These are phyloP conservation scores for Calonectria pteridis DNA, from an alignment of 2,329 filamentous ascomycete genomes.

Conservation along the genomic window DNA sequence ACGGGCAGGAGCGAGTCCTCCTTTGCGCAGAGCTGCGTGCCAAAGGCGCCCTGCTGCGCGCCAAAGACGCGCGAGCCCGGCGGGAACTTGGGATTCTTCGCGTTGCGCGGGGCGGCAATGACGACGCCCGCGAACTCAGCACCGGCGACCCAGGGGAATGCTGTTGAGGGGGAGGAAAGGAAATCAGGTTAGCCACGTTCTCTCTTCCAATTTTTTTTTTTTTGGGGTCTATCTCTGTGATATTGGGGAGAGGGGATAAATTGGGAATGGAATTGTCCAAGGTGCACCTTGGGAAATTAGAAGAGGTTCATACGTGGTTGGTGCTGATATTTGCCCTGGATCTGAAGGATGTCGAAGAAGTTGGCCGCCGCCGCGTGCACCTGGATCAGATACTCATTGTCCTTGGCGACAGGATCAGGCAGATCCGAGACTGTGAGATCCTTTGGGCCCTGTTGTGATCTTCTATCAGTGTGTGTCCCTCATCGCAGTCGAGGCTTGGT, in stretches of 20 bases:
- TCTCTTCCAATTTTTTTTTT: neutral
- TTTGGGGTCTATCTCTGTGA: too few species aligned
- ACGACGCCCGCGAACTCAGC: slow-evolving; percentile 88
- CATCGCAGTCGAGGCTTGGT: neutral
- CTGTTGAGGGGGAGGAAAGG: slow-evolving; percentile 46
- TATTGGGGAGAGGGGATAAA: too few species aligned
- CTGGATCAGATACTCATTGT: slow-evolving; percentile 85
- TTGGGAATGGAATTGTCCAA: too few species aligned
- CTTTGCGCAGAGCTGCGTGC: slow-evolving; percentile 76
- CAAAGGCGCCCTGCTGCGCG: slow-evolving; percentile 86
- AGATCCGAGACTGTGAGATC: slow-evolving; percentile 83
- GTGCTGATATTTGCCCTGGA: slow-evolving; percentile 94
- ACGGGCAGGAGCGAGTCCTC: slow-evolving; percentile 80
- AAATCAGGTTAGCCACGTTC: neutral
- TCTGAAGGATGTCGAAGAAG: slow-evolving; percentile 97
- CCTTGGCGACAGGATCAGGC: slow-evolving; percentile 77
- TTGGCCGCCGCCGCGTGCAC: slow-evolving; percentile 92
- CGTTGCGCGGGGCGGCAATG: slow-evolving; percentile 70
- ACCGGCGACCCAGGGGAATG: slow-evolving; percentile 89
- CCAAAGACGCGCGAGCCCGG: slow-evolving; percentile 89
- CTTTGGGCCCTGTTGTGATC: slow-evolving; percentile 72
- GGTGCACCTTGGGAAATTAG: too few species aligned
- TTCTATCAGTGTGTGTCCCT: neutral
- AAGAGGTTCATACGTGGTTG: slow-evolving; percentile 71
- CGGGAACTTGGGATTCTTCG: slow-evolving; percentile 71